These are phyloP conservation scores for Kickxella alabastrina DNA, from an alignment of 192 early-diverging fungal genomes.

Conservation along the genomic window DNA sequence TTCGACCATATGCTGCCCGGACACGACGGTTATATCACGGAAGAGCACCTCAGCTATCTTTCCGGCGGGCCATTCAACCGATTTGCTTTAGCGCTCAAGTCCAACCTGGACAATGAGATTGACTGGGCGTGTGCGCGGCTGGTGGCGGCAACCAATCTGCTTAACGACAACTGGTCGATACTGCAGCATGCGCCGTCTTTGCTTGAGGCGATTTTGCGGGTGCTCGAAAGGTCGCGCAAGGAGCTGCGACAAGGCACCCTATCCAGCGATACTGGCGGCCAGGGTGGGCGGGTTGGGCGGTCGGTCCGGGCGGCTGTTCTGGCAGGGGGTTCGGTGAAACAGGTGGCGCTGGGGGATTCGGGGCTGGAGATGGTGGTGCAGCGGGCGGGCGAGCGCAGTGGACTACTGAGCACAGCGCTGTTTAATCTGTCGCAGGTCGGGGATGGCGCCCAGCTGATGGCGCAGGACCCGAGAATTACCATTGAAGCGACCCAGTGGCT, in stretches of 20 bases:
- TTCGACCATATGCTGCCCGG: background rate
- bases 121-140: slow-evolving; percentile 49
- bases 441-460: slow-evolving; percentile 36
- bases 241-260: slow-evolving; percentile 14
- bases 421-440: slow-evolving; percentile 45
- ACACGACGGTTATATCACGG: slow-evolving; percentile 22
- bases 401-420: slow-evolving; percentile 28
- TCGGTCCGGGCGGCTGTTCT: background rate
- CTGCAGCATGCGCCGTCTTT: slow-evolving; percentile 39
- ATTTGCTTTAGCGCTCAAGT: slow-evolving; percentile 47
- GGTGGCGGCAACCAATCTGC: slow-evolving; percentile 27
- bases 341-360: slow-evolving; percentile 12
- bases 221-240: slow-evolving; percentile 28
- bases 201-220: slow-evolving; percentile 36
- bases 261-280: background rate
- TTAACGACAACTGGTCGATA: slow-evolving; percentile 29
- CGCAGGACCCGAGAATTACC: slow-evolving; percentile 36
- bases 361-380: slow-evolving; percentile 11
- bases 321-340: background rate
- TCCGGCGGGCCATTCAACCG: slow-evolving; percentile 44
- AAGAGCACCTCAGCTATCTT: slow-evolving; percentile 29
- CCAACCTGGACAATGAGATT: slow-evolving; percentile 41
- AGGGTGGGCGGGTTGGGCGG: background rate
- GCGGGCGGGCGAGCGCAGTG: slow-evolving; percentile 27
- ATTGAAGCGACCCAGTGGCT: slow-evolving; percentile 46